Base-by-base conservation (phyloP, 2,329 filamentous ascomycete genomes). In the Pseudogymnoascus sp. region DNA sequence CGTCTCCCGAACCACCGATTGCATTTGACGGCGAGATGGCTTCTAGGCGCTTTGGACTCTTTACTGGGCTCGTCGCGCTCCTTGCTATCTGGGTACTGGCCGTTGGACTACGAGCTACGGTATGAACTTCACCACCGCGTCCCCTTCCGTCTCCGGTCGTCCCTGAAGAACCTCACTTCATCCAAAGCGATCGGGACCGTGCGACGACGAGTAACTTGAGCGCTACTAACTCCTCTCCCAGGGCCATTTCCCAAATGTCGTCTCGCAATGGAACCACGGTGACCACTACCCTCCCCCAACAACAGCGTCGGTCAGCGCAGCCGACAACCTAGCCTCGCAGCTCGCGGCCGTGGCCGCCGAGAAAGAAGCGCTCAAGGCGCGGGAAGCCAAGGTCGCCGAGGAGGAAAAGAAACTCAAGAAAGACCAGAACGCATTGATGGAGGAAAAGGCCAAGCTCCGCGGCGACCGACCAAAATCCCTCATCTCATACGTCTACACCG, bases 401-500 rank as follows among this genome's bases (percentile, higher is more conserved):
- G 5, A 56, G 50, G 50, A 56, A 12, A 56, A 56, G 28, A 56
- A 7, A 1, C 50, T 56, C 25, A 56, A 56, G 50, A 56, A 56
- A 10, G 50, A 56, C 4, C 50, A 56, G 16, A 56, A 12, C n/a
- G 50, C 50, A 33, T 56, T 56, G 50, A 56, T 18, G 28, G 50
- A 33, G 28, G 50, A 33, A 5, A 56, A 56, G 50, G 28, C 50
- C 5, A 56, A 56, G 25, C 25, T 56, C n/a, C 50, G 47, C n/a
- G n/a, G 10, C 25, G 47, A 53, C n/a, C 47, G 50, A 2, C 50
- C 50, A 10, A 56, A 56, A 10, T 56, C 50, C 10, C 50, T 56
- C 50, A 56, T 56, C 50, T 35, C 65, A 35, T 66, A 67, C 56
- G 64, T 60, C 50, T 40, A 66, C 38, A 66, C 60, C 23, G 53